Evolutionary conservation across 2,329 filamentous ascomycete genomes (phyloP).

Genomic region (Xylariaceae sp.): DNA sequence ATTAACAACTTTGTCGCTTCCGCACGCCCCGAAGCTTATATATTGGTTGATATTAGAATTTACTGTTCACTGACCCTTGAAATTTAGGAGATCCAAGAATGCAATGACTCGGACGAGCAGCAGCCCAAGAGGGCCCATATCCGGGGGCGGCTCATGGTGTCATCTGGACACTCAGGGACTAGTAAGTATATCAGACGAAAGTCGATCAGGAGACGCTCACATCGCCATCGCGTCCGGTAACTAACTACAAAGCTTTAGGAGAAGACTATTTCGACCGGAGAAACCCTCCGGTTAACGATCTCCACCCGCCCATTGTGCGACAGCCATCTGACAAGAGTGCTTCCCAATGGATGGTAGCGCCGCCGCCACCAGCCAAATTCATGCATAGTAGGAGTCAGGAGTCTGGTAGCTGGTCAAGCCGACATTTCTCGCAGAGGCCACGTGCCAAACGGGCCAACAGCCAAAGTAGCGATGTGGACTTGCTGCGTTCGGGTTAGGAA

Average conservation of each 20-base stretch:
- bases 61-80: neutral
- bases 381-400: slow-evolving; percentile 77
- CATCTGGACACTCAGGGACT: slow-evolving; percentile 52
- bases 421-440: slow-evolving; percentile 37
- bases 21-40: neutral
- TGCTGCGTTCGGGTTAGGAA: slow-evolving; percentile 1
- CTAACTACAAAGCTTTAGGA: slow-evolving; percentile 42
- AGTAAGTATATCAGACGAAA: slow-evolving; percentile 49
- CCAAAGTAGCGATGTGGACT: neutral
- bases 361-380: slow-evolving; percentile 79
- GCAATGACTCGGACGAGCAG: slow-evolving; percentile 61
- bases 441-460: neutral
- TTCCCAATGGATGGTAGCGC: slow-evolving; percentile 87
- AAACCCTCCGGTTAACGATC: slow-evolving; percentile 75
- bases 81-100: slow-evolving; percentile 51
- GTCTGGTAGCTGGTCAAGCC: slow-evolving; percentile 46
- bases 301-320: slow-evolving; percentile 78
- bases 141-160: slow-evolving; percentile 43
- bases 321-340: slow-evolving; percentile 67
- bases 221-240: slow-evolving; percentile 38
- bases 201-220: slow-evolving; percentile 44
- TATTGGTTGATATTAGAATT: neutral
- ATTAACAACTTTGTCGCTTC: neutral
- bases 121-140: neutral
- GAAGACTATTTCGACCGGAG: slow-evolving; percentile 56